Evolutionary conservation across 306 rosid species (phyloP), one percentile per base, ranked within the genome.

Genomic region (Purshia tridentata): DNA sequence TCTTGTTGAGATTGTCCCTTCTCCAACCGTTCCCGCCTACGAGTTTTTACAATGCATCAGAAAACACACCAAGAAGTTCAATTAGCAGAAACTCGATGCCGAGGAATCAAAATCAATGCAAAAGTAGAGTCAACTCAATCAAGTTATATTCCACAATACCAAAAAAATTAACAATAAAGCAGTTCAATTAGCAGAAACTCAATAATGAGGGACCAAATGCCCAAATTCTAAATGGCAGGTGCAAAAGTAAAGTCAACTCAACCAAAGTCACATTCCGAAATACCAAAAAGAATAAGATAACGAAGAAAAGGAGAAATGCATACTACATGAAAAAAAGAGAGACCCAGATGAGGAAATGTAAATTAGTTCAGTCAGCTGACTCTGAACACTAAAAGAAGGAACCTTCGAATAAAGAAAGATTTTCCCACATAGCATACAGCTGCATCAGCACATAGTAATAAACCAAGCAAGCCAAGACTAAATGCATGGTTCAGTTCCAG

Each of bases 11-110:
- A 72, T 54, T 72, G 16, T 76, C 72, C 69, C 76, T 88, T 80
- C 70, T 85, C 86, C 82, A 68, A 78, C 66, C 61, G 77, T 42
- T 80, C 60, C 72, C 68, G 76, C 85, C 95, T 82, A 77, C 16
- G 46, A 80, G 52, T 52, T 39, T 63, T 42, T 54, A n/a, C 65
- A 72, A 23, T 9, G 49, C 68, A 67, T 74, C 57, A 72, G 19
- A 61, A 10, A 75, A 42, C 69, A 41, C n/a, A 79, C 7, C 54
- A 70, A 57, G 20, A 29, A 47, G 48, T 69, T 19, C 70, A 60
- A 42, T 67, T 13, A 55, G 62, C 62, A 44, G 42, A 29, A 16
- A 18, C 47, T 65, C 13, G 53, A 52, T 51, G 2, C 1, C n/a
- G 48, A 59, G 19, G 16, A 42, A 54, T 29, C 50, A 76, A 67